These are phyloP conservation scores for Linnemannia zychae DNA, from an alignment of 192 early-diverging fungal species.

Conservation along the genomic window DNA sequence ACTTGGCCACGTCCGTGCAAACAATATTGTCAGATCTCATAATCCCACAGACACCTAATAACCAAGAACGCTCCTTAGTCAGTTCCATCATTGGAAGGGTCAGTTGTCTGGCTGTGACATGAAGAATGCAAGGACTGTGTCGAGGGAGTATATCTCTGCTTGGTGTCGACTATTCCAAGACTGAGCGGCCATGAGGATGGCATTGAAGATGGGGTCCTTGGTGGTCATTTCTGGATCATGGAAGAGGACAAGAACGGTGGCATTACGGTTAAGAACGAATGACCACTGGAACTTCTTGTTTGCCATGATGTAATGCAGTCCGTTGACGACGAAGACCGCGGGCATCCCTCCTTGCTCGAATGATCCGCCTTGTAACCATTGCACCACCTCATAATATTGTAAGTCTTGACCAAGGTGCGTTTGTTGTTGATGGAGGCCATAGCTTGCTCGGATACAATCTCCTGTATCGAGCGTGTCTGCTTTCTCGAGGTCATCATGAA, in stretches of 20 bases:
- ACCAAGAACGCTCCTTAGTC: neutral
- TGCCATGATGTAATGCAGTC: constrained; percentile 10
- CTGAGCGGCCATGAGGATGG: neutral
- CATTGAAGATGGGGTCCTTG: neutral
- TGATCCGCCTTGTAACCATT: constrained; percentile 9
- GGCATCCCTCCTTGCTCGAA: constrained; percentile 7
- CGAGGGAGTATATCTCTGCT: neutral
- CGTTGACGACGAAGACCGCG: constrained; percentile 12
- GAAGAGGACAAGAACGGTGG: constrained; percentile 14
- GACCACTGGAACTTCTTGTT: constrained; percentile 9
- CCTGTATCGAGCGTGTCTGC: neutral
- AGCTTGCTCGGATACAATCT: constrained; percentile 2
- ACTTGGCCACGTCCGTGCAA: constrained; percentile 6
- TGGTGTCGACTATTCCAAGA: neutral
- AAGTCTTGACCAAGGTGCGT: neutral
- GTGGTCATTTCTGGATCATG: neutral
- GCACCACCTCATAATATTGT: neutral
- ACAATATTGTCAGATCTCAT: constrained; percentile 26
- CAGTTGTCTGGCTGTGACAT: neutral
- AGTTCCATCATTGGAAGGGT: neutral
- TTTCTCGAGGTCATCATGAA: too few species aligned
- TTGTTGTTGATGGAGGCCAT: constrained; percentile 10
- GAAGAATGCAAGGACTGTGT: neutral
- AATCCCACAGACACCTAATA: neutral
- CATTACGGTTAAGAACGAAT: constrained; percentile 10